These are phyloP conservation scores for Myxozyma vanderwaltii DNA, from an alignment of 805 yeast species.

Conservation along the genomic window DNA sequence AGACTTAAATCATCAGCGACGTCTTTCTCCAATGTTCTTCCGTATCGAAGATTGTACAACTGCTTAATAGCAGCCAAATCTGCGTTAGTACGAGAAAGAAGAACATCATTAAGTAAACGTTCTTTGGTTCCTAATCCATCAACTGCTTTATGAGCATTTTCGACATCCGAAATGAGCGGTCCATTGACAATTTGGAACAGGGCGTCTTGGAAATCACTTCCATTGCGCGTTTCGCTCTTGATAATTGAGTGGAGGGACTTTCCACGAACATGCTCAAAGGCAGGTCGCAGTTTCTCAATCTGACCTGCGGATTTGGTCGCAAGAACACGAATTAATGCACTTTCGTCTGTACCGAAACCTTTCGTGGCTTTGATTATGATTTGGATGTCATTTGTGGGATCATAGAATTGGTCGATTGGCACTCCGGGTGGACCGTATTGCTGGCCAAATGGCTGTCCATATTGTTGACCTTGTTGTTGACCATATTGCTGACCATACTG, in stretches of 20 bases:
- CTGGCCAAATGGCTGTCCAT: background rate
- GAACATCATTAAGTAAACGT: conserved; percentile 32
- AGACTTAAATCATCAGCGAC: conserved; percentile 33
- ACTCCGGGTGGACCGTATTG: background rate
- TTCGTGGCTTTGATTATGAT: conserved; percentile 33
- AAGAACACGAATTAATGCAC: conserved; percentile 25
- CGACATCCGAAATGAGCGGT: conserved; percentile 34
- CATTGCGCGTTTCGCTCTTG: conserved; percentile 32
- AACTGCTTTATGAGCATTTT: conserved; percentile 27
- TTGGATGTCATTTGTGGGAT: conserved; percentile 31
- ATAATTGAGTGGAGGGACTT: conserved; percentile 28
- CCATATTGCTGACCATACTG: conserved; percentile 9
- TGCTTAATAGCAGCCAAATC: conserved; percentile 33
- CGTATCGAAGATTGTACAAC: conserved; percentile 28
- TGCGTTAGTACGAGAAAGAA: conserved; percentile 31
- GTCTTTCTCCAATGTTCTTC: conserved; percentile 23
- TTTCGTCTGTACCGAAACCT: conserved; percentile 37
- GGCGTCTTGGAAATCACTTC: conserved; percentile 29
- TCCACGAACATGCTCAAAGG: conserved; percentile 25
- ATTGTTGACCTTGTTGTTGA: background rate
- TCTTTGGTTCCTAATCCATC: conserved; percentile 35
- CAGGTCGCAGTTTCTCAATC: conserved; percentile 26
- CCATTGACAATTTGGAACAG: conserved; percentile 29
- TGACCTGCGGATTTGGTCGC: conserved; percentile 30
- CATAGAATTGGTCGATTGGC: conserved; percentile 21